Evolutionary conservation across 1,284 basidiomycete genomes (phyloP).

Genomic region (Cerioporus squamosus): DNA sequence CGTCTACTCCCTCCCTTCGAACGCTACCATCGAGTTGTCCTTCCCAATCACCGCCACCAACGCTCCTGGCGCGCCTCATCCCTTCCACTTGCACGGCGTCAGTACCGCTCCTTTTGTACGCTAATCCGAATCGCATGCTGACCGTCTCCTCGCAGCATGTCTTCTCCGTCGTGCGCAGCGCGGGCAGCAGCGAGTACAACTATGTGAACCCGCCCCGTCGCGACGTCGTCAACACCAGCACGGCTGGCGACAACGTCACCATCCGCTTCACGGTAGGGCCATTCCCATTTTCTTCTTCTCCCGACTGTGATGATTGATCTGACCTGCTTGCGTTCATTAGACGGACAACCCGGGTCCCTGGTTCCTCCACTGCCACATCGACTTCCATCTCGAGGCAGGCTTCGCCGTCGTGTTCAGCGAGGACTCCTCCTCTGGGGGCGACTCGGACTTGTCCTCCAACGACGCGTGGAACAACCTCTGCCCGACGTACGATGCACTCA

Average conservation of each 20-base stretch:
- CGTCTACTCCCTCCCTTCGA: constrained; percentile 30
- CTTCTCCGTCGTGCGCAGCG: constrained; percentile 27
- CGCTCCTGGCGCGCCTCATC: constrained; percentile 36
- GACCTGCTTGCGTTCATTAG: background rate
- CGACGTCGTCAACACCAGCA: constrained; percentile 30
- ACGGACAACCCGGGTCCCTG: constrained; percentile 33
- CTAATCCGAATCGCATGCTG: background rate
- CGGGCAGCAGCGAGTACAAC: constrained; percentile 34
- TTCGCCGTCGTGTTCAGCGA: constrained; percentile 35
- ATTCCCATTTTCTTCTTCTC: background rate
- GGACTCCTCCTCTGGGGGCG: constrained; percentile 16
- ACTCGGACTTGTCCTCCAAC: background rate
- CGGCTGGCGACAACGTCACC: constrained; percentile 27
- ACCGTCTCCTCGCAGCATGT: constrained; percentile 10
- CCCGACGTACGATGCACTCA: constrained; percentile 14
- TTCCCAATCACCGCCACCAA: constrained; percentile 26
- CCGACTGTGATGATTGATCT: background rate
- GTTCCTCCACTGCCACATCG: constrained; percentile 31
- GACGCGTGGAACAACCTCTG: constrained; percentile 17
- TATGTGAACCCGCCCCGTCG: constrained; percentile 40
- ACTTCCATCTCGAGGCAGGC: constrained; percentile 35
- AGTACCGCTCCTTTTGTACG: background rate
- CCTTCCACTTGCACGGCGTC: constrained; percentile 44
- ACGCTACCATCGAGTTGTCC: constrained; percentile 39
- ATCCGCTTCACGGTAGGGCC: constrained; percentile 29